phyloP scores from a whole-genome alignment of 2,329 filamentous ascomycete genomes.

The Pseudopyrenochaeta lycopersici region DNA sequence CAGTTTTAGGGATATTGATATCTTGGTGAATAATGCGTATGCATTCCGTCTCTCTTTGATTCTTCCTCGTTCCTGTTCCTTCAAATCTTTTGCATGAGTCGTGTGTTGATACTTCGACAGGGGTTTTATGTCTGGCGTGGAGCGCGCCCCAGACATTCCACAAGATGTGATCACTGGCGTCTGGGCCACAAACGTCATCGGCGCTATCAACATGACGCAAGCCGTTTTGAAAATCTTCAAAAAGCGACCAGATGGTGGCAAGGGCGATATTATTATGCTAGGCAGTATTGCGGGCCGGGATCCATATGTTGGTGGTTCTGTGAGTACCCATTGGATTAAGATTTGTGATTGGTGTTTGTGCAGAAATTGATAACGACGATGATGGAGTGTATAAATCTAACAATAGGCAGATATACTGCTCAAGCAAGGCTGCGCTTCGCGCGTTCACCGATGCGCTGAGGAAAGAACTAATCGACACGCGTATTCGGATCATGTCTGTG shows the following conservation, averaged over 20 bases:
- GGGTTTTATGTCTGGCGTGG: constrained; percentile 86
- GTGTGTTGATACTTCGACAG: constrained; percentile 53
- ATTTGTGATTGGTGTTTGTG: too few relatives aligned
- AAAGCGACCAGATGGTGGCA: constrained; percentile 70
- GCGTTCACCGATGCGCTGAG: constrained; percentile 82
- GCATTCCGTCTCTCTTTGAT: constrained; percentile 36
- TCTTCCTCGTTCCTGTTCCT: background rate
- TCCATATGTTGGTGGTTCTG: constrained; percentile 78
- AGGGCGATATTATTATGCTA: constrained; percentile 92
- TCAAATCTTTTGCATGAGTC: background rate
- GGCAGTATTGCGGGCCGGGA: constrained; percentile 88
- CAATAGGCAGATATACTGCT: constrained; percentile 69
- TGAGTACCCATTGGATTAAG: constrained; percentile 11
- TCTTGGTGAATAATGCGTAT: constrained; percentile 94
- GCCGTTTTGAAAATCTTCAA: constrained; percentile 83
- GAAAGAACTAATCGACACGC: constrained; percentile 79
- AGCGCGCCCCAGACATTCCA: constrained; percentile 80
- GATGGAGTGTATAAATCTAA: background rate
- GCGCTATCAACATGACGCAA: constrained; percentile 95
- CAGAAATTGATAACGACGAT: too few relatives aligned
- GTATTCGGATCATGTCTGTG: constrained; percentile 83
- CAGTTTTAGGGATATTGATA: constrained; percentile 82
- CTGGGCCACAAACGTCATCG: constrained; percentile 90
- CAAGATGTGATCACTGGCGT: constrained; percentile 82
- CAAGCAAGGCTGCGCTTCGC: constrained; percentile 86